Conservation (phyloP, 768 basidiomycete genomes). For the Hygrophorus pudorinus region DNA sequence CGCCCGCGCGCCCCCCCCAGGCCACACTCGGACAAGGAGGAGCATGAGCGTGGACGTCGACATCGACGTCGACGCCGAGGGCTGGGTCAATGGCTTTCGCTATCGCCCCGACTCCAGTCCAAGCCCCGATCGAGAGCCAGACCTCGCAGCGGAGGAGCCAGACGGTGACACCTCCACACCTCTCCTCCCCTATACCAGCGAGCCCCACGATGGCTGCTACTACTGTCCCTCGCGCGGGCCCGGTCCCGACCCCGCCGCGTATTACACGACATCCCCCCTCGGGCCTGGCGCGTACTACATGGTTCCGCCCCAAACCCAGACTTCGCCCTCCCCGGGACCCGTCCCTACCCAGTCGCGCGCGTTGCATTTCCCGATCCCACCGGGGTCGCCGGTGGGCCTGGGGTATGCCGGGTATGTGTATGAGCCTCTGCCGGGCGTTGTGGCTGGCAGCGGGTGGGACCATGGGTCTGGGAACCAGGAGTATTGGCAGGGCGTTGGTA, state of each 20-base stretch:
- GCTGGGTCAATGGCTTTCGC: neutral
- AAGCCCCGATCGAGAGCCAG: too few relatives aligned
- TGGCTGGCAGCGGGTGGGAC: slow-evolving; percentile 21
- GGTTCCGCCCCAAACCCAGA: neutral
- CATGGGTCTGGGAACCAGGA: too few relatives aligned
- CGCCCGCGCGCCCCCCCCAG: neutral
- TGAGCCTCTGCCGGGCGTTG: slow-evolving; percentile 16
- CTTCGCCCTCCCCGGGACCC: neutral
- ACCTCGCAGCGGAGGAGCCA: neutral
- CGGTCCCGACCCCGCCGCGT: too few relatives aligned
- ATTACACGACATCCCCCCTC: too few relatives aligned
- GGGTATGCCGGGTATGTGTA: slow-evolving; percentile 3
- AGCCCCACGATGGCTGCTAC: too few relatives aligned
- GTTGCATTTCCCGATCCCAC: slow-evolving; percentile 7
- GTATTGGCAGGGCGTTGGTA: slow-evolving; percentile 8
- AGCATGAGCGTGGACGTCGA: neutral
- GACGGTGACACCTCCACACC: too few relatives aligned
- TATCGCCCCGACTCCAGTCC: neutral
- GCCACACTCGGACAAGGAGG: slow-evolving; percentile 8
- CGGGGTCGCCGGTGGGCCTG: slow-evolving; percentile 5
- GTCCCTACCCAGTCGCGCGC: neutral
- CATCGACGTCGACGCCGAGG: neutral
- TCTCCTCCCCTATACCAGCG: too few relatives aligned
- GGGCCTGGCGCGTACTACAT: neutral
- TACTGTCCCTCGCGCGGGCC: too few relatives aligned